These are phyloP conservation scores for Penicillium atrosanguineum DNA, from an alignment of 495 filamentous ascomycete species.

Conservation along the genomic window DNA sequence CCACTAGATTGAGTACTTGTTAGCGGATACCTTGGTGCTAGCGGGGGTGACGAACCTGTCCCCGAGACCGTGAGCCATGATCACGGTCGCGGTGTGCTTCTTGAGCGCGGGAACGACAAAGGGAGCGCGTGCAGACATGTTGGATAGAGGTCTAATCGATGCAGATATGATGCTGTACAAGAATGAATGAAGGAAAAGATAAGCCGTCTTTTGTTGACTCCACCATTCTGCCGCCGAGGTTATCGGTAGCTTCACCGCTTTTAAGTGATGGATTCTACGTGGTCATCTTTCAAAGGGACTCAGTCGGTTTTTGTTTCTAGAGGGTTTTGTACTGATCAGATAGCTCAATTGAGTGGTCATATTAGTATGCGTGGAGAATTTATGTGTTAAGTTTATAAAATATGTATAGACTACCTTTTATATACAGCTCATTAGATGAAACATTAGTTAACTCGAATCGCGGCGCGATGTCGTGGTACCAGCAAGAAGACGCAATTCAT, in stretches of 20 bases:
- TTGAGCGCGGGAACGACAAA: conserved; percentile 83
- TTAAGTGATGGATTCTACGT: neutral
- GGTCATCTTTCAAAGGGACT: too few species aligned
- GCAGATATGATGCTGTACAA: neutral
- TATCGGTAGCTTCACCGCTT: conserved; percentile 19
- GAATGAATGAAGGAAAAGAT: neutral
- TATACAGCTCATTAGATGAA: neutral
- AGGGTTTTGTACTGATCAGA: too few species aligned
- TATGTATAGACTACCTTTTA: neutral
- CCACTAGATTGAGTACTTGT: conserved; percentile 2
- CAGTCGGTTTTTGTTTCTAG: too few species aligned
- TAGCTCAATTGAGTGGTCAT: neutral
- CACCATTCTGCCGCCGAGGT: conserved; percentile 8
- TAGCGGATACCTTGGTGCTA: neutral
- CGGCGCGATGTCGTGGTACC: too few species aligned
- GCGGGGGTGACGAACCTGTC: conserved; percentile 54
- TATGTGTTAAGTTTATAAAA: neutral
- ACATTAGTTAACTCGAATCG: too few species aligned
- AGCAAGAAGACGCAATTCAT: conserved; percentile 16
- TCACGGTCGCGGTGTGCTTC: conserved; percentile 90
- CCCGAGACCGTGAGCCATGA: conserved; percentile 88
- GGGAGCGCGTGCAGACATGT: conserved; percentile 54
- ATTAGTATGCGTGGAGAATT: neutral
- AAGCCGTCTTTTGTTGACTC: neutral
- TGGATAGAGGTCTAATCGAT: conserved; percentile 10